Percentiles rank a stretch among this genome's conserved stretches.
Evolutionary conservation across 768 basidiomycete genomes (phyloP).

Genomic region (Trametes villosa): DNA sequence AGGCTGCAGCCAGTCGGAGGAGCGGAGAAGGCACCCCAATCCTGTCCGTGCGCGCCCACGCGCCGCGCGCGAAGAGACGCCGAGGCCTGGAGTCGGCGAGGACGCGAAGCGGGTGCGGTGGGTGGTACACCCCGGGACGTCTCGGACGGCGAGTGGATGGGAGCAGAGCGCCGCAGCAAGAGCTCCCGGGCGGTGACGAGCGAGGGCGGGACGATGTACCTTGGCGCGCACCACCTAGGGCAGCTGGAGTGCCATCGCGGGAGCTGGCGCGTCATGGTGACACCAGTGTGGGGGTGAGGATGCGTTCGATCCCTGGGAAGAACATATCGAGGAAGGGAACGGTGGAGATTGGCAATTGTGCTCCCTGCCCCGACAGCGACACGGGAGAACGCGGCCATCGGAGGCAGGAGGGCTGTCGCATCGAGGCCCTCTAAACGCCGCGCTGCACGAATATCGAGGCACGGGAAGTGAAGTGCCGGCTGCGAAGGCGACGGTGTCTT

Average conservation of each 20-base stretch:
- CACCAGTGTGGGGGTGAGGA: background rate
- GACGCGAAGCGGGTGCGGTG: constrained; percentile 2
- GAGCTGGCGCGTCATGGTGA: constrained; percentile 1
- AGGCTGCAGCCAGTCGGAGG: constrained; percentile 13
- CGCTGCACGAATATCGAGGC: constrained; percentile 3
- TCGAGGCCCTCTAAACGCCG: background rate
- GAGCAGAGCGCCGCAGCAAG: no score
- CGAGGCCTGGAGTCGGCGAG: background rate
- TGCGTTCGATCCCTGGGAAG: background rate
- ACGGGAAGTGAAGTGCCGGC: background rate
- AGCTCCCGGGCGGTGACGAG: constrained; percentile 1
- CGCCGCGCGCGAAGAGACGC: background rate
- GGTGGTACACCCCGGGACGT: background rate
- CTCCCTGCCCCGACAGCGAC: background rate
- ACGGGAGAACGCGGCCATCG: constrained; percentile 6
- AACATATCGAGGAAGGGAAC: background rate
- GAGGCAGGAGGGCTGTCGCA: background rate
- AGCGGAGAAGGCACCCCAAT: constrained; percentile 16
- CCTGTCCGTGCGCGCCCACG: constrained; percentile 2
- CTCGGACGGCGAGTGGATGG: no score
- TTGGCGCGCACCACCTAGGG: background rate
- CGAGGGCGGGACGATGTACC: background rate
- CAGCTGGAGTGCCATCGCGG: background rate
- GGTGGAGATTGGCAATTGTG: background rate
- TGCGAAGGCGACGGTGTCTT: constrained; percentile 11